These are phyloP conservation scores for Wickerhamomyces sp. DNA, from an alignment of 1,139 yeast genomes.

Conservation along the genomic window DNA sequence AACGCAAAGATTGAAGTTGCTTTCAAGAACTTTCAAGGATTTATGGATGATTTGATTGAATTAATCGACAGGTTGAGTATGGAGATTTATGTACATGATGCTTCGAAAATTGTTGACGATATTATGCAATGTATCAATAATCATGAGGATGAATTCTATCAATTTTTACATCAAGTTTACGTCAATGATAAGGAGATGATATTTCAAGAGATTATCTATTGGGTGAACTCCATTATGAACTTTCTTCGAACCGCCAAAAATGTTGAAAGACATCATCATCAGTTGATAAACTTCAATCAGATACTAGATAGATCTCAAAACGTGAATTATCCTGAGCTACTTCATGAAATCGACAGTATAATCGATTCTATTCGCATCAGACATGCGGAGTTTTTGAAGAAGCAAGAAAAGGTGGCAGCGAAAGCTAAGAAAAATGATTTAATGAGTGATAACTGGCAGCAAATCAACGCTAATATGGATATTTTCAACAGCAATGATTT, in stretches of 20 bases:
- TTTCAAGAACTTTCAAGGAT: conserved; percentile 65
- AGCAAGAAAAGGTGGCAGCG: conserved; percentile 25
- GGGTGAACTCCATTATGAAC: conserved; percentile 64
- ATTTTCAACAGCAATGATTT: conserved; percentile 45
- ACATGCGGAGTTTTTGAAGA: conserved; percentile 32
- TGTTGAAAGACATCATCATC: conserved; percentile 25
- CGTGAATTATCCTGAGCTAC: conserved; percentile 33
- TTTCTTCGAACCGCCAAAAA: conserved; percentile 55
- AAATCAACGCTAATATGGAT: conserved; percentile 37
- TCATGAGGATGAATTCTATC: conserved; percentile 68
- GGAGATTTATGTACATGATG: conserved; percentile 36
- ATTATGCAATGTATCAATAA: conserved; percentile 61
- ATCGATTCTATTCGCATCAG: conserved; percentile 40
- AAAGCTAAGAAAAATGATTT: conserved; percentile 21
- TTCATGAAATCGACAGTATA: conserved; percentile 39
- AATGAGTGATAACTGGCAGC: conserved; percentile 44
- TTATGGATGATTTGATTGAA: conserved; percentile 64
- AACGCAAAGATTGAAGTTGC: conserved; percentile 75
- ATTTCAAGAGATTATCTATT: conserved; percentile 63
- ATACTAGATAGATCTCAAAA: conserved; percentile 24
- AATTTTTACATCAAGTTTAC: conserved; percentile 74
- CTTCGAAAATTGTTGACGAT: conserved; percentile 57
- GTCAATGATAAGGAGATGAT: conserved; percentile 65
- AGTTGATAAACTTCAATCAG: conserved; percentile 35
- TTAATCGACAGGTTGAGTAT: conserved; percentile 44